Conservation (phyloP, 768 basidiomycete genomes). For the Lactarius hatsudake region DNA sequence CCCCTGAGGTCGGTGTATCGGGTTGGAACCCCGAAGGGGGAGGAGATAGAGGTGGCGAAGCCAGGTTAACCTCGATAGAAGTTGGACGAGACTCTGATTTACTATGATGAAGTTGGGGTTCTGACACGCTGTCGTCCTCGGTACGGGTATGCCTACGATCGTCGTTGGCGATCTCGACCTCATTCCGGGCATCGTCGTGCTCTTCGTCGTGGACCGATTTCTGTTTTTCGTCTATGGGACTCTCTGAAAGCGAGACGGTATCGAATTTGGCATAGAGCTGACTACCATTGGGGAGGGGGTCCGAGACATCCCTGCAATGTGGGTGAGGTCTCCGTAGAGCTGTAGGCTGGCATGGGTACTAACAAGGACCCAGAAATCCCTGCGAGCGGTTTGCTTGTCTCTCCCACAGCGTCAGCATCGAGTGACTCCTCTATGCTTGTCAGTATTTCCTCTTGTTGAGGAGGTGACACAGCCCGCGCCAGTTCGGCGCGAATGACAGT, state of each 20-base stretch:
- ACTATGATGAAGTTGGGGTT: background rate
- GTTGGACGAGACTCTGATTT: conserved; percentile 6
- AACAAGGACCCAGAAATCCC: background rate
- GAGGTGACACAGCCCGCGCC: conserved; percentile 44
- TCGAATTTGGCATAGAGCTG: conserved; percentile 18
- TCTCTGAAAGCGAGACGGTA: conserved; percentile 18
- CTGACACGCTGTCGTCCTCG: background rate
- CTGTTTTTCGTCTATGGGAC: background rate
- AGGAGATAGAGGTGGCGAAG: conserved; percentile 12
- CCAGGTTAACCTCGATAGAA: conserved; percentile 4
- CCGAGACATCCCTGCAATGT: conserved; percentile 34
- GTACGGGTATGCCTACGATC: background rate
- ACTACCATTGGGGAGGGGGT: conserved; percentile 29
- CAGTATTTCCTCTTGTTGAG: conserved; percentile 35
- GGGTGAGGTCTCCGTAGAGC: conserved; percentile 1
- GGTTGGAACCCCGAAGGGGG: conserved; percentile 13
- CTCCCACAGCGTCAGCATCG: conserved; percentile 50
- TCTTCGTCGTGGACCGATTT: background rate
- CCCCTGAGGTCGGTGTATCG: conserved; percentile 24
- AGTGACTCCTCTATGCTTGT: conserved; percentile 36
- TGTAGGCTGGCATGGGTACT: conserved; percentile 9
- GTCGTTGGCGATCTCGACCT: background rate
- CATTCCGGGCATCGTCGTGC: background rate
- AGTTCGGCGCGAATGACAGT: conserved; percentile 63
- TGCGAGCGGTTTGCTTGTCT: background rate